These are phyloP conservation scores for Pseudonitzschia pungens DNA, from an alignment of 108 stramenopile genomes.

Conservation along the genomic window DNA sequence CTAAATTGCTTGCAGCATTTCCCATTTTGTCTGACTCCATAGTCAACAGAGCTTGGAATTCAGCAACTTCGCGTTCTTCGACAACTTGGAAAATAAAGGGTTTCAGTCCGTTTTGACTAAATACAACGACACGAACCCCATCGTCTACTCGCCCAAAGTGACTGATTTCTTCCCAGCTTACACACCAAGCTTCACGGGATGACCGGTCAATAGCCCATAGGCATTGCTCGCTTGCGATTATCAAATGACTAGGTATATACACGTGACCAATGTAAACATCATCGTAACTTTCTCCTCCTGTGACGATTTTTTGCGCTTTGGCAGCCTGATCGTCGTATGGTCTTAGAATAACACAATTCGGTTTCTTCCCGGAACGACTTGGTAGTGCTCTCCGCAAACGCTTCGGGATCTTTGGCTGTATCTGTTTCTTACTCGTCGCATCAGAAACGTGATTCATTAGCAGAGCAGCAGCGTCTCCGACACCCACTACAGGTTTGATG, in stretches of 20 bases:
- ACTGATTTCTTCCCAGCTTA: conserved; percentile 77
- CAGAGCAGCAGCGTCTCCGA: conserved; percentile 79
- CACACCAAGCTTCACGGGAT: conserved; percentile 64
- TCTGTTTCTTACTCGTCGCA: conserved; percentile 60
- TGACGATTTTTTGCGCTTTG: conserved; percentile 78
- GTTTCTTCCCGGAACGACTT: conserved; percentile 39
- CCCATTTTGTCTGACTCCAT: conserved; percentile 69
- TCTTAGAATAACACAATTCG: conserved; percentile 47
- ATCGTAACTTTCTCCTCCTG: conserved; percentile 66
- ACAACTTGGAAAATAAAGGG: conserved; percentile 58
- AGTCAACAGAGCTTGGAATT: conserved; percentile 49
- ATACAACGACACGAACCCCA: conserved; percentile 61
- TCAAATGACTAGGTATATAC: conserved; percentile 57
- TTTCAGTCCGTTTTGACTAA: conserved; percentile 61
- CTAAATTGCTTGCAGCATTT: conserved; percentile 38
- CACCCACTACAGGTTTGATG: conserved; percentile 79
- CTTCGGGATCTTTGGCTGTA: conserved; percentile 58
- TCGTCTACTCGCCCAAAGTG: conserved; percentile 50
- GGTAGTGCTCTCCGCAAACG: conserved; percentile 70
- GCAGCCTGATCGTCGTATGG: conserved; percentile 76
- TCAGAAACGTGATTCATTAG: conserved; percentile 87
- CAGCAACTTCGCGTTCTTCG: conserved; percentile 32
- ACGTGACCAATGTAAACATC: conserved; percentile 80
- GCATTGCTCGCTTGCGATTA: conserved; percentile 74
- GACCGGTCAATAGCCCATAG: conserved; percentile 64